These are phyloP conservation scores for Inga leiocalycina DNA, from an alignment of 306 rosid species.

Conservation along the genomic window DNA sequence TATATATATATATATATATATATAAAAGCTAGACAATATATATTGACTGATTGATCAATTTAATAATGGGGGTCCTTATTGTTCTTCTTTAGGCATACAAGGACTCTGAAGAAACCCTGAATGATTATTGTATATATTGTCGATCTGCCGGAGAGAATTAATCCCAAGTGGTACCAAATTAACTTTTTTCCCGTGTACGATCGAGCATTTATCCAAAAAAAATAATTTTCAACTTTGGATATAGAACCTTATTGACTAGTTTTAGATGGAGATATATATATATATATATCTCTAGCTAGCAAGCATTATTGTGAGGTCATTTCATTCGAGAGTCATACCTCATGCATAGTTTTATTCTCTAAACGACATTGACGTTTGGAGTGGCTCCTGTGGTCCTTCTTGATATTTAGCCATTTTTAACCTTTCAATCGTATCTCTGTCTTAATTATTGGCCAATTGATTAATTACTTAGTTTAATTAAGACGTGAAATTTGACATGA, in stretches of 20 bases:
- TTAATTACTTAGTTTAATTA: neutral
- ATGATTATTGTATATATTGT: neutral
- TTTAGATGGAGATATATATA: neutral
- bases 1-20: neutral
- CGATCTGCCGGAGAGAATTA: neutral
- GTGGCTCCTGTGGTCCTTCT: neutral
- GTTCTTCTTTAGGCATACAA: constrained; percentile 28
- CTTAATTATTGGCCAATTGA: neutral
- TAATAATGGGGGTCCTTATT: constrained; percentile 12
- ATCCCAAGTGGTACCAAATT: neutral
- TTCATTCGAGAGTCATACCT: neutral
- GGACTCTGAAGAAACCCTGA: neutral
- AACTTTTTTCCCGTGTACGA: neutral
- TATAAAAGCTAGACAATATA: neutral
- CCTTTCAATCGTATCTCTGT: neutral
- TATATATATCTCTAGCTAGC: neutral
- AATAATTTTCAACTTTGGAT: neutral
- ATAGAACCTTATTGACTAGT: neutral
- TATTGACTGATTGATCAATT: neutral
- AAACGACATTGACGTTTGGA: neutral
- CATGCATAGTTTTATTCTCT: neutral
- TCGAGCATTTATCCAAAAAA: neutral
- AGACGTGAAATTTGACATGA: neutral
- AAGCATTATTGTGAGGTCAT: neutral
- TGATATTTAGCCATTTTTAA: neutral